phyloP scores from a whole-genome alignment of 23 red algal genomes.

The Gracilaria vermiculophylla region DNA sequence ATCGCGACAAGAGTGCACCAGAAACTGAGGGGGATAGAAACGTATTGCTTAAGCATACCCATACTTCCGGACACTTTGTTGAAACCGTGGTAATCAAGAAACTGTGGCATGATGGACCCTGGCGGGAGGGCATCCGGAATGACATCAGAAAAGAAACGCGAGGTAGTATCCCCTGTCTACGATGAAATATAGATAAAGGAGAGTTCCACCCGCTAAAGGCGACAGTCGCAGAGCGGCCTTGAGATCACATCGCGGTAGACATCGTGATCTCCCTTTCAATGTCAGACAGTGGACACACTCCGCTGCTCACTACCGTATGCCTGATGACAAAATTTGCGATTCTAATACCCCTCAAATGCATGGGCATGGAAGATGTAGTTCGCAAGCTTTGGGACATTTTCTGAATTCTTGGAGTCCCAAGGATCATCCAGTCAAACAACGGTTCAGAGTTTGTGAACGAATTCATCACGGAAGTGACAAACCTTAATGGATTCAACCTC shows the following conservation, averaged over 20 bases:
- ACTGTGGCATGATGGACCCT: no score
- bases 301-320: neutral
- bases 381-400: neutral
- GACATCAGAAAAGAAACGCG: neutral
- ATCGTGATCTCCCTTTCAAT: neutral
- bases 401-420: neutral
- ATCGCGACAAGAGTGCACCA: neutral
- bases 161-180: neutral
- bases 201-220: neutral
- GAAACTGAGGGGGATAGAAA: neutral
- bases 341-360: neutral
- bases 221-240: neutral
- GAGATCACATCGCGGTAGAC: neutral
- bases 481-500: neutral
- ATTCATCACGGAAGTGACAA: neutral
- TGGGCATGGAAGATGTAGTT: neutral
- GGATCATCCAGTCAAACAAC: conserved; percentile 2
- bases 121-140: neutral
- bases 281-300: neutral
- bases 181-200: neutral
- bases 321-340: neutral
- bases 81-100: neutral
- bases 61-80: neutral
- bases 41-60: neutral
- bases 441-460: conserved; percentile 19